Base-by-base conservation (phyloP, 768 basidiomycete species). In the Cystoderma amianthinum region DNA sequence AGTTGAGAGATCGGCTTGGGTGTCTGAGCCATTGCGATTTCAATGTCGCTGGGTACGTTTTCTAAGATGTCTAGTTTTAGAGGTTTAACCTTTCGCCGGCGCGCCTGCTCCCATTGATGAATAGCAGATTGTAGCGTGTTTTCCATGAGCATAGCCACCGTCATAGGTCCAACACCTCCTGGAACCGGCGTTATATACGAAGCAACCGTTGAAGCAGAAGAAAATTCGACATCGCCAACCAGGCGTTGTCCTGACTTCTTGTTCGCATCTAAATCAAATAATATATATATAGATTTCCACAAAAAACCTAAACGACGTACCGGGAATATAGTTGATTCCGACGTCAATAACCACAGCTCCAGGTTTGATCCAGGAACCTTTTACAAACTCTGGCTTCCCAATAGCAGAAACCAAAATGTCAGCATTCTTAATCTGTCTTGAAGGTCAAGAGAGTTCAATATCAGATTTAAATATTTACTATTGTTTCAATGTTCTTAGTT, bases 131-230 rank as follows among this genome's bases (percentile, higher is more conserved):
- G 68, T 49, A 91, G 67, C 1, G 94, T 95, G 64, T 98, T 99
- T 55, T 82, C 76, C 94, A 99, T 97, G 48, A 99, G 80, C 69
- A 97, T 74, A 16, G 96, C 96, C 44, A 99, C 96, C 11, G 96
- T 99, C 94, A 98, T 96, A n/a, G 96, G 96, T 10, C 96, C 96
- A 39, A 99, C 96, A 43, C 96, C 96, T 61, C 96, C 96, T 0
- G 96, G 96, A 18, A 99, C 96, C 16, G 96, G 96, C 0, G 96
- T 99, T 53, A 99, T 96, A 63, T 85, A 67, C 2, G 89, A 87
- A 1, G 96, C 95, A 44, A 85, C 78, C 34, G 67, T 55, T 18
- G 76, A 64, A n/a, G 90, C 94, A 4, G 84, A 71, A 5, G 71
- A 70, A 55, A 79, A 98, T 47, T 96, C 82, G 38, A 98, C 94